These are phyloP conservation scores for Calonectria henricotiae DNA, from an alignment of 2,329 filamentous ascomycete species.

Conservation along the genomic window DNA sequence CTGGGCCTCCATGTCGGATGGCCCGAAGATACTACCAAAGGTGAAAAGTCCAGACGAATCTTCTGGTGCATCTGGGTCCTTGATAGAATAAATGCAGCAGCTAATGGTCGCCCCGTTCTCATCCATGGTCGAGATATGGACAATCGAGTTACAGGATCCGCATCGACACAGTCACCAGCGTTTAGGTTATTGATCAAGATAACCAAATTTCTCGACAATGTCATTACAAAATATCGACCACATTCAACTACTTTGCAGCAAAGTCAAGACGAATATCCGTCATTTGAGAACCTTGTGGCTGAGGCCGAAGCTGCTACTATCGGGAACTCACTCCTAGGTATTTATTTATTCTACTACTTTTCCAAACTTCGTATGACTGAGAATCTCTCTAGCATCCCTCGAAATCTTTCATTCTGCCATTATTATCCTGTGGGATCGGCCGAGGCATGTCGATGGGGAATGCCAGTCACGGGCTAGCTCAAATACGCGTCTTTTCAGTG, in stretches of 20 bases:
- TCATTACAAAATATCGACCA: conserved; percentile 26
- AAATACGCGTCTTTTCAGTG: conserved; percentile 14
- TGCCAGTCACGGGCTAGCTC: background rate
- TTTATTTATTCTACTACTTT: background rate
- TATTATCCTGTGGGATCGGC: conserved; percentile 22
- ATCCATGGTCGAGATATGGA: conserved; percentile 30
- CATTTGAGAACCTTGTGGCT: conserved; percentile 17
- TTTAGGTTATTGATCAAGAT: conserved; percentile 21
- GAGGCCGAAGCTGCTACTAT: conserved; percentile 3
- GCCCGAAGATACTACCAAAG: conserved; percentile 12
- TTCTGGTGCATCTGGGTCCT: conserved; percentile 33
- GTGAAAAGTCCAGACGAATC: conserved; percentile 11
- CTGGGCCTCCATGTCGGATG: conserved; percentile 24
- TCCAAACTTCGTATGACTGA: background rate
- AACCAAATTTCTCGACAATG: background rate
- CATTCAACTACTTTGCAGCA: background rate
- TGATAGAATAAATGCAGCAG: conserved; percentile 26
- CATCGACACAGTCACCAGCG: background rate
- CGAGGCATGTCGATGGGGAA: background rate
- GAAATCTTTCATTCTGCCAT: conserved; percentile 24
- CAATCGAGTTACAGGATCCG: background rate
- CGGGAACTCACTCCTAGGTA: conserved; percentile 7
- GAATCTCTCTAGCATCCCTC: background rate
- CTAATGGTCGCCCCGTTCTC: conserved; percentile 26
- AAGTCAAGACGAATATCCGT: background rate